These are phyloP conservation scores for Termitomyces sp. DNA, from an alignment of 768 basidiomycete genomes.

Conservation along the genomic window DNA sequence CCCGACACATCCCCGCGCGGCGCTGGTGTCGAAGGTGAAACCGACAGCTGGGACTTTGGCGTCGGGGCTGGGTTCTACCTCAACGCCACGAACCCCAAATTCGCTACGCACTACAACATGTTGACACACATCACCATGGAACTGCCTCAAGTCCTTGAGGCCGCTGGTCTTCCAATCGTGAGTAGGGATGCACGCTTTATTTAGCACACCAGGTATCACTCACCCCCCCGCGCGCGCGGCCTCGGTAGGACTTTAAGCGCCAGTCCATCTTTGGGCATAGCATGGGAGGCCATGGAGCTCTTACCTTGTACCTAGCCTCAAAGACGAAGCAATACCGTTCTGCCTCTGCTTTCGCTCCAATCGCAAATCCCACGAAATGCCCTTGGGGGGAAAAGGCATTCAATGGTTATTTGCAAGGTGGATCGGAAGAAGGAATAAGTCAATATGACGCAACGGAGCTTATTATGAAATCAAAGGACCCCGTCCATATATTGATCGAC, in stretches of 20 bases:
- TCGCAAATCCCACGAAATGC: conserved; percentile 78
- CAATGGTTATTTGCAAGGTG: conserved; percentile 72
- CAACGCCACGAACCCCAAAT: conserved; percentile 77
- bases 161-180: conserved; percentile 74
- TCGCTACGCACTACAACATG: conserved; percentile 82
- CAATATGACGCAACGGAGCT: conserved; percentile 85
- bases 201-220: background rate
- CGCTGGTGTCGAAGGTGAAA: conserved; percentile 79
- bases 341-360: conserved; percentile 84
- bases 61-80: conserved; percentile 96
- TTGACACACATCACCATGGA: conserved; percentile 78
- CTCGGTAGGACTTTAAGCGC: conserved; percentile 64
- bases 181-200: conserved; percentile 17
- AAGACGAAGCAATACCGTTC: conserved; percentile 70
- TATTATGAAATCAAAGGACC: conserved; percentile 53
- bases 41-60: conserved; percentile 86
- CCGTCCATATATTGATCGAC: conserved; percentile 80
- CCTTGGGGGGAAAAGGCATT: conserved; percentile 96
- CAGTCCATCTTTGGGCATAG: conserved; percentile 94
- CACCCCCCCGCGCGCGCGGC: background rate
- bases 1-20: conserved; percentile 96
- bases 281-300: conserved; percentile 96
- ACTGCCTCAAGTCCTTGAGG: conserved; percentile 73
- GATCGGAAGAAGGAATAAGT: conserved; percentile 65
- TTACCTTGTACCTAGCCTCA: conserved; percentile 83